Evolutionary conservation across 306 rosid genomes (phyloP).

Genomic region (Gynostemma pentaphyllum): DNA sequence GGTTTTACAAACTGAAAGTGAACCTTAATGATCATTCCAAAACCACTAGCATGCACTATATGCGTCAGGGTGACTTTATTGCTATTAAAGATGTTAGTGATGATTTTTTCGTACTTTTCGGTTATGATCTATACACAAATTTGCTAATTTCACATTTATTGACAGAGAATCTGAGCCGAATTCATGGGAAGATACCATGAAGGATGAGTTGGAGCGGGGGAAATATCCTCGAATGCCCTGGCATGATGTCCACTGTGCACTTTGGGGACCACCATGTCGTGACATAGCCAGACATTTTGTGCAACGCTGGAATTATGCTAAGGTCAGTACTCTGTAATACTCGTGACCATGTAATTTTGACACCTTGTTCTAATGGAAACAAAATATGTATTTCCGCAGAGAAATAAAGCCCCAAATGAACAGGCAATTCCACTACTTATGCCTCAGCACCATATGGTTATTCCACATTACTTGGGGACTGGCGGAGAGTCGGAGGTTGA

Average conservation of each 20-base stretch:
- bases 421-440: conserved; percentile 89
- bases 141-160: conserved; percentile 1
- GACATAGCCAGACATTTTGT: conserved; percentile 98
- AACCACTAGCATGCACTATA: too few species aligned
- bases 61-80: not conserved
- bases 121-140: not conserved
- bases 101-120: not conserved
- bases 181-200: conserved; percentile 98
- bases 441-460: conserved; percentile 99
- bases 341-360: conserved; percentile 11
- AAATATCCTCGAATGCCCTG: conserved; percentile 99
- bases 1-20: too few species aligned
- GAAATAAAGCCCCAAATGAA: conserved; percentile 95
- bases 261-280: conserved; percentile 99
- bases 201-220: conserved; percentile 82
- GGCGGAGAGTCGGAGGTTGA: conserved; percentile 43
- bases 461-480: conserved; percentile 89
- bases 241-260: conserved; percentile 98
- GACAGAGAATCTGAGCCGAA: conserved; percentile 96
- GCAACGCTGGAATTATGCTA: conserved; percentile 99
- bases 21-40: too few species aligned
- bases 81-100: not conserved
- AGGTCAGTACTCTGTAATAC: conserved; percentile 34
- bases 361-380: conserved; percentile 17
- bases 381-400: conserved; percentile 31